phyloP scores from a whole-genome alignment of 2,329 filamentous ascomycete genomes.

The Fusarium sp. region DNA sequence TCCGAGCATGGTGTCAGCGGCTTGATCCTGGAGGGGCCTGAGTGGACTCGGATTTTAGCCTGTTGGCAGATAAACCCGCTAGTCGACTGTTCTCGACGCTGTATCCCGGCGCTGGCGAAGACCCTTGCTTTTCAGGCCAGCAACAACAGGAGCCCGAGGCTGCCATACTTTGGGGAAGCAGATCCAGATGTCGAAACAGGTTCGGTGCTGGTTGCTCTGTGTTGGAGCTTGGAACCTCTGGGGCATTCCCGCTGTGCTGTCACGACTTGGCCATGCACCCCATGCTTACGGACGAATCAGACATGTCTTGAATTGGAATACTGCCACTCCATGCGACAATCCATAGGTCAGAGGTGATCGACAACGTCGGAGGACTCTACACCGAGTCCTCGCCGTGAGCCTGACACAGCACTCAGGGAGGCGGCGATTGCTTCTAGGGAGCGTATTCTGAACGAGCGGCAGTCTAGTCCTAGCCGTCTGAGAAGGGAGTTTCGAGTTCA shows the following conservation, averaged over 20 bases:
- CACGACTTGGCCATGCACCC: not conserved
- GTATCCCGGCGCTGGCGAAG: not conserved
- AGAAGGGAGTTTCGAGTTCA: not conserved
- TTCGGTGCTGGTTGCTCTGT: not conserved
- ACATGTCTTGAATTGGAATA: not conserved
- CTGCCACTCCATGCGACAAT: not conserved
- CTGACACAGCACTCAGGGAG: not conserved
- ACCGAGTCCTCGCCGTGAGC: not conserved
- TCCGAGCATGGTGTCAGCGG: slow-evolving; percentile 43
- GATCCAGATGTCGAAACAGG: slow-evolving; percentile 27
- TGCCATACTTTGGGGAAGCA: slow-evolving; percentile 29
- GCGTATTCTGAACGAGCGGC: not conserved
- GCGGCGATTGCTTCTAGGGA: not conserved
- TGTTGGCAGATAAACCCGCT: slow-evolving; percentile 24
- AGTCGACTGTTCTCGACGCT: slow-evolving; percentile 1
- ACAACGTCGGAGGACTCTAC: not conserved
- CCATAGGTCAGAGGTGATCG: not conserved
- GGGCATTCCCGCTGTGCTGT: not conserved
- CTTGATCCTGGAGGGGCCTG: slow-evolving; percentile 25
- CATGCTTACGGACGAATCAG: slow-evolving; percentile 22
- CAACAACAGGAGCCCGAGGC: not conserved
- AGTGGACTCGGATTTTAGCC: slow-evolving; percentile 36
- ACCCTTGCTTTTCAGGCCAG: not conserved
- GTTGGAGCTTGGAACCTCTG: slow-evolving; percentile 6
- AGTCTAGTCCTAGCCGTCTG: not conserved